phyloP scores from a whole-genome alignment of 768 basidiomycete species.

The Coprinopsis marcescibilis region DNA sequence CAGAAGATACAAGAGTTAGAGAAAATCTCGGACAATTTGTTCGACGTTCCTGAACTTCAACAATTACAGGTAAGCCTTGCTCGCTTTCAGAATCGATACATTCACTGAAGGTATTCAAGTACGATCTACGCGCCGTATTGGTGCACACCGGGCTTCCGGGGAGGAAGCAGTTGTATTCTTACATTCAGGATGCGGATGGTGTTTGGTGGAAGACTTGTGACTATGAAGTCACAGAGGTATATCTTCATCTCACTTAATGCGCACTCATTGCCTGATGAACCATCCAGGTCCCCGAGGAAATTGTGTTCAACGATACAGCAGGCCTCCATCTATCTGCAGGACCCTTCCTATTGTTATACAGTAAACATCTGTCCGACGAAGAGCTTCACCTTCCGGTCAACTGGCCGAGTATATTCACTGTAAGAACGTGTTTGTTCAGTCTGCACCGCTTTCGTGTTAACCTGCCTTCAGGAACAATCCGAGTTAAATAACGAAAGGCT shows the following conservation, averaged over 20 bases:
- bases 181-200: slow-evolving; percentile 56
- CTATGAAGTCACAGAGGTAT: slow-evolving; percentile 60
- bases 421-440: slow-evolving; percentile 14
- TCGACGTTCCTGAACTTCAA: slow-evolving; percentile 63
- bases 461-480: slow-evolving; percentile 23
- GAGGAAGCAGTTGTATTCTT: slow-evolving; percentile 73
- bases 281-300: slow-evolving; percentile 61
- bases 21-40: slow-evolving; percentile 37
- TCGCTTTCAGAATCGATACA: not conserved
- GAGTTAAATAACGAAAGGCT: slow-evolving; percentile 31
- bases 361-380: slow-evolving; percentile 33
- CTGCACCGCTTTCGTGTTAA: not conserved
- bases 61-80: slow-evolving; percentile 42
- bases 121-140: slow-evolving; percentile 74
- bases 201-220: slow-evolving; percentile 83
- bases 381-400: slow-evolving; percentile 27
- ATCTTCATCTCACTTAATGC: not conserved
- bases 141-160: slow-evolving; percentile 76
- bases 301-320: slow-evolving; percentile 59
- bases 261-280: not conserved
- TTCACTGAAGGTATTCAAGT: slow-evolving; percentile 42
- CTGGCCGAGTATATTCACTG: slow-evolving; percentile 34
- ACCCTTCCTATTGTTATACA: slow-evolving; percentile 75
- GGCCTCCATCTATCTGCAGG: slow-evolving; percentile 75
- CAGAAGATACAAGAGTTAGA: slow-evolving; percentile 40